Percentiles rank a stretch among this genome's conserved stretches.
Conservation (phyloP, 2,329 filamentous ascomycete genomes). For the Colletotrichum siamense region DNA sequence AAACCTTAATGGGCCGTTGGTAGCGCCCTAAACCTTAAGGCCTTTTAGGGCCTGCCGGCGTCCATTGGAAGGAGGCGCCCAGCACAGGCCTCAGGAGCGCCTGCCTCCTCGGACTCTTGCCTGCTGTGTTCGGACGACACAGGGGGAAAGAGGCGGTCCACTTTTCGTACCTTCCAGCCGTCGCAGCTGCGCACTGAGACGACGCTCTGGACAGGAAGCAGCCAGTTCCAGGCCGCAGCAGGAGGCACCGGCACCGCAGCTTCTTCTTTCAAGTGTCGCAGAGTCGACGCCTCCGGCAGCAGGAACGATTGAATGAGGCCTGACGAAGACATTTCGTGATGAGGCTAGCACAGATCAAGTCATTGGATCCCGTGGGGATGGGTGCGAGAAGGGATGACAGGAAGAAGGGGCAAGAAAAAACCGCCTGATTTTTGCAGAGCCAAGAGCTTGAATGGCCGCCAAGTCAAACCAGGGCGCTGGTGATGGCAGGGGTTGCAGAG, state of each 20-base stretch:
- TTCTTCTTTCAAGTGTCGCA: neutral
- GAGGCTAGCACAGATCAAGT: neutral
- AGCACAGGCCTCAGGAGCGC: neutral
- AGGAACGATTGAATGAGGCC: neutral
- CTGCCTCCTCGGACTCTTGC: neutral
- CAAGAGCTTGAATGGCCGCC: constrained; percentile 16
- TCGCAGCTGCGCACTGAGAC: constrained; percentile 3
- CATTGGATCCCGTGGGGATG: neutral
- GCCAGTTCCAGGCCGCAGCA: neutral
- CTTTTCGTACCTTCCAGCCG: neutral
- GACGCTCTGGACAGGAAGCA: neutral
- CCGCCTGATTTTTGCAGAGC: constrained; percentile 22
- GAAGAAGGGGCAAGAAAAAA: neutral
- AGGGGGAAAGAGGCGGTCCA: neutral
- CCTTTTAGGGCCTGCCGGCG: constrained; percentile 6
- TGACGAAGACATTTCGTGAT: neutral
- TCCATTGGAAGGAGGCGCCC: neutral
- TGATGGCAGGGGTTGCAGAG: neutral
- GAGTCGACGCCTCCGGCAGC: neutral
- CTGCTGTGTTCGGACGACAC: constrained; percentile 6
- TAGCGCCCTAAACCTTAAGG: constrained; percentile 10
- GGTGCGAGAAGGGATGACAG: constrained; percentile 2
- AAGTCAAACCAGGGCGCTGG: constrained; percentile 14
- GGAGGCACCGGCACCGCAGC: neutral
- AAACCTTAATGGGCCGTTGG: constrained; percentile 2